A percentile compares a stretch with the other conserved stretches of the same genome.
Conservation (phyloP, 805 yeast genomes). For the Barnettozyma botsteinii region DNA sequence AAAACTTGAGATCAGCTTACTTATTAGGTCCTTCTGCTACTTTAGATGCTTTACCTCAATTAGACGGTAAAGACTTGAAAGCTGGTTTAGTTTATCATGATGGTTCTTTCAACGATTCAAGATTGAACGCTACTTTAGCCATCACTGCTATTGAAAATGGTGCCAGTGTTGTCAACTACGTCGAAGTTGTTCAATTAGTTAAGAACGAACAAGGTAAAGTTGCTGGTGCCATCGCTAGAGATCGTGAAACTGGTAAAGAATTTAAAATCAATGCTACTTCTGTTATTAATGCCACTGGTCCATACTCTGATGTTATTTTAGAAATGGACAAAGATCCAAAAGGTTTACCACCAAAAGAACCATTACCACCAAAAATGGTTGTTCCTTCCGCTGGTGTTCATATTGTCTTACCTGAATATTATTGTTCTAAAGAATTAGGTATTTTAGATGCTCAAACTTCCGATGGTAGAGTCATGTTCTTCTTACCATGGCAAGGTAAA, state of each 20-base stretch:
- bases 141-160: slow-evolving; percentile 81
- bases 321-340: slow-evolving; percentile 75
- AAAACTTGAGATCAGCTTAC: slow-evolving; percentile 76
- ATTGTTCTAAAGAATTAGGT: slow-evolving; percentile 84
- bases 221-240: slow-evolving; percentile 71
- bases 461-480: slow-evolving; percentile 95
- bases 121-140: slow-evolving; percentile 84
- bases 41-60: slow-evolving; percentile 75
- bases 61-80: slow-evolving; percentile 70
- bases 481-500: slow-evolving; percentile 97
- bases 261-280: slow-evolving; percentile 61
- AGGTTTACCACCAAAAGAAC: slow-evolving; percentile 54
- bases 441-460: slow-evolving; percentile 86
- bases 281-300: slow-evolving; percentile 92
- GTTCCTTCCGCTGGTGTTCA: slow-evolving; percentile 96
- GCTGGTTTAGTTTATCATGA: slow-evolving; percentile 94
- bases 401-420: slow-evolving; percentile 84
- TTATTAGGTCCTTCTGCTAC: slow-evolving; percentile 63
- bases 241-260: slow-evolving; percentile 61
- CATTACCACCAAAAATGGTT: slow-evolving; percentile 65
- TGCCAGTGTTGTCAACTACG: slow-evolving; percentile 84
- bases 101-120: slow-evolving; percentile 88
- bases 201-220: slow-evolving; percentile 57
- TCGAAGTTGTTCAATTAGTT: slow-evolving; percentile 68
- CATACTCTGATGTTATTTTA: slow-evolving; percentile 77